Evolutionary conservation across 768 basidiomycete genomes (phyloP), one percentile per base, ranked within the genome.

Genomic region (Mycena maculata): DNA sequence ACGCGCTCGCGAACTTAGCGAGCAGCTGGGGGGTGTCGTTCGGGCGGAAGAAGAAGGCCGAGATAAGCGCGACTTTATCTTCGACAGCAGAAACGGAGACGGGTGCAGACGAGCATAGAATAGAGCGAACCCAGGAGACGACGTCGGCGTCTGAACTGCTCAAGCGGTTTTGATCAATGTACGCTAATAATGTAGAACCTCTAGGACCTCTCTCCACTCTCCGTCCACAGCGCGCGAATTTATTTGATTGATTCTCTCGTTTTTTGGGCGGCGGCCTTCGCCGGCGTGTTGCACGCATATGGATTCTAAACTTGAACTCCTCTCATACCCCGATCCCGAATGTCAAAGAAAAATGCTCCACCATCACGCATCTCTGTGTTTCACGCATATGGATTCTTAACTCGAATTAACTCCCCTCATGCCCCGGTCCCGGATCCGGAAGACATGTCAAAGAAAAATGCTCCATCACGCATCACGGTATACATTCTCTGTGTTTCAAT

Each of bases 21-120:
- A 88, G 81, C 52, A 91, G 85, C 75, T 91, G 87, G 87, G 90
- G 89, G 1, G 85, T 87, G 58, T 77, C 87, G 2, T 90, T 92
- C 73, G 88, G 88, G 31, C 81, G 88, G 55, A 86, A 83, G 76
- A 89, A 85, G 74, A 82, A 80, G 67, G 30, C 70, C 3, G 79
- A 79, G 22, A 39, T 75, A 20, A 72, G 69, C 16, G 72, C 70
- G 45, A 63, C 76, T 22, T 65, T 77, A 36, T 69, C 73, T 15
- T 68, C 72, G 67, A 76, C 71, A 23, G 78, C 80, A 71, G 69
- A 68, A 42, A 20, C 38, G 22, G 67, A 58, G 27, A 27, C 61
- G 22, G 45, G 50, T 38, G 73, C 77, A 23, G 77, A 68, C 22
- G 76, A 76, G 64, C 70, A 61, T 54, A 63, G 65, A 53, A 52